A percentile compares a stretch with the other conserved stretches of the same genome.
Evolutionary conservation across 192 early-diverging fungal genomes (phyloP).

Genomic region (Umbelopsis ramanniana): DNA sequence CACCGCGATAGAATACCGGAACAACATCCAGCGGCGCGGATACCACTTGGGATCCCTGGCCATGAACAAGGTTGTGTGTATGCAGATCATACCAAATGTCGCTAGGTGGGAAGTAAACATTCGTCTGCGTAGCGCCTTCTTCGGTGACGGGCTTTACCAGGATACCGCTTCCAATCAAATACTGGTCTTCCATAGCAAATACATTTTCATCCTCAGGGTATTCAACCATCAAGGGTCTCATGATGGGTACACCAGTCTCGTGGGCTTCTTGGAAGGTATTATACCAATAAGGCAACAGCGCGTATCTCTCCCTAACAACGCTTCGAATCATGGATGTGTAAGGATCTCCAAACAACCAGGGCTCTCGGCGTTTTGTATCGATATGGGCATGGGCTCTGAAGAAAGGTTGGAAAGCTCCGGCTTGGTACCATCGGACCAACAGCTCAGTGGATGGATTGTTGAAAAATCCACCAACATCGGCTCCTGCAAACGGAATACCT

Average conservation of each 20-base stretch:
- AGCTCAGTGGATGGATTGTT: slow-evolving; percentile 89
- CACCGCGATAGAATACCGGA: slow-evolving; percentile 88
- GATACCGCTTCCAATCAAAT: slow-evolving; percentile 86
- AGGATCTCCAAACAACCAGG: slow-evolving; percentile 93
- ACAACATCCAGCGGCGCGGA: slow-evolving; percentile 75
- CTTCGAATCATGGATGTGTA: slow-evolving; percentile 78
- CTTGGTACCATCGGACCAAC: slow-evolving; percentile 98
- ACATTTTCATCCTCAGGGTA: slow-evolving; percentile 79
- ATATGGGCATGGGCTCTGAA: slow-evolving; percentile 98
- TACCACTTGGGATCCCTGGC: slow-evolving; percentile 47
- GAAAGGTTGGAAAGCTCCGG: slow-evolving; percentile 94
- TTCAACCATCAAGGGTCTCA: slow-evolving; percentile 86
- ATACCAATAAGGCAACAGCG: slow-evolving; percentile 90
- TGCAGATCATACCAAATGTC: slow-evolving; percentile 76
- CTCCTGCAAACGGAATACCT: slow-evolving; percentile 91
- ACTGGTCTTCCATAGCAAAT: slow-evolving; percentile 86
- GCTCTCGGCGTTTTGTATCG: slow-evolving; percentile 96
- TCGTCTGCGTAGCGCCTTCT: slow-evolving; percentile 60
- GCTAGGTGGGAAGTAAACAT: slow-evolving; percentile 74
- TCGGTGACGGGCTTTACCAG: slow-evolving; percentile 71
- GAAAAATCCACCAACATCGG: slow-evolving; percentile 98
- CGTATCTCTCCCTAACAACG: slow-evolving; percentile 83
- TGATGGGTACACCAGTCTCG: slow-evolving; percentile 80
- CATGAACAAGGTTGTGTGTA: slow-evolving; percentile 43
- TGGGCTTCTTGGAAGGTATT: slow-evolving; percentile 86